Conservation (phyloP, 1,139 yeast species). For the Zygoascus sp. region DNA sequence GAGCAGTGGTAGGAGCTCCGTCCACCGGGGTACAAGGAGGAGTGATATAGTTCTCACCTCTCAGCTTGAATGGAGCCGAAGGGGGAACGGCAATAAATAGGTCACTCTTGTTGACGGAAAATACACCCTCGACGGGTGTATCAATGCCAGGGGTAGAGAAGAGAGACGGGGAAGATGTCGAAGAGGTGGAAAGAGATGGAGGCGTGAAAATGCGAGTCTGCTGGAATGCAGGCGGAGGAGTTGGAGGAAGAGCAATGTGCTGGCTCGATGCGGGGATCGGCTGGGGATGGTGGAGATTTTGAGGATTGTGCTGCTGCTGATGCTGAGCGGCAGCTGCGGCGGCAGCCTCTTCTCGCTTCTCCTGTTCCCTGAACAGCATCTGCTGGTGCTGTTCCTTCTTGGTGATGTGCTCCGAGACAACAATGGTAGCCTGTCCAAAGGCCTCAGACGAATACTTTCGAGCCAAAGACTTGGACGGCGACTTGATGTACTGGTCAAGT, state of each 20-base stretch:
- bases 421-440: conserved; percentile 29
- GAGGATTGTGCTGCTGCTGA: conserved; percentile 12
- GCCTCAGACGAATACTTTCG: conserved; percentile 35
- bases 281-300: conserved; percentile 21
- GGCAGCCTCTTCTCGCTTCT: conserved; percentile 13
- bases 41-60: conserved; percentile 26
- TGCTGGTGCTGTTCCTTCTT: conserved; percentile 13
- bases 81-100: conserved; percentile 13
- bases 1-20: conserved; percentile 4
- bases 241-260: conserved; percentile 21
- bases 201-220: conserved; percentile 19
- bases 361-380: conserved; percentile 10
- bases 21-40: conserved; percentile 35
- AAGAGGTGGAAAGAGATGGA: conserved; percentile 18
- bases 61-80: conserved; percentile 17
- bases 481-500: conserved; percentile 34
- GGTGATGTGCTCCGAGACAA: conserved; percentile 29
- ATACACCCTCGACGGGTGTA: conserved; percentile 9
- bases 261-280: conserved; percentile 24
- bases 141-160: conserved; percentile 10
- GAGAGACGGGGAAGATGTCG: conserved; percentile 16
- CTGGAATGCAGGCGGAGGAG: conserved; percentile 20
- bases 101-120: conserved; percentile 9
- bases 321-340: no score
- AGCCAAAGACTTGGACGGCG: conserved; percentile 36